Conservation (phyloP, 805 yeast genomes). For the Cyberlindnera lachancei region DNA sequence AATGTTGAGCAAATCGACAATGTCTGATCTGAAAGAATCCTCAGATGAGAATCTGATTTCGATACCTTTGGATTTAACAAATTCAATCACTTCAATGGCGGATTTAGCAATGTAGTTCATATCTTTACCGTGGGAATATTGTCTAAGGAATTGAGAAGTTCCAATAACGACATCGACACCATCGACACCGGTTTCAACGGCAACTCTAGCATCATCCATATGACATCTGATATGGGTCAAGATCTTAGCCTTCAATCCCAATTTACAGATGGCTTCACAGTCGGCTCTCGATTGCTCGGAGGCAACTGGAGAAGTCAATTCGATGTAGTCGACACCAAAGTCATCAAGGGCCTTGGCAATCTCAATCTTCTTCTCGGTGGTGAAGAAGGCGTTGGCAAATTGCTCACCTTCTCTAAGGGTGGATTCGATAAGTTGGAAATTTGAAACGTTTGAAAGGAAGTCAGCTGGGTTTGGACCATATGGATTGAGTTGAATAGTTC, state of each 20-base stretch:
- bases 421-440: conserved; percentile 88
- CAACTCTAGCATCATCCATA: conserved; percentile 97
- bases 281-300: conserved; percentile 87
- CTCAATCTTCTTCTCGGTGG: conserved; percentile 90
- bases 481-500: conserved; percentile 50
- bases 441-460: conserved; percentile 79
- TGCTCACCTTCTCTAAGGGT: conserved; percentile 98
- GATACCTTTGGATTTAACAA: conserved; percentile 92
- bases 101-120: conserved; percentile 95
- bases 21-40: conserved; percentile 94
- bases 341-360: conserved; percentile 96
- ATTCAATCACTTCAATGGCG: conserved; percentile 95
- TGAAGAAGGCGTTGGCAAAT: conserved; percentile 94
- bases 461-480: conserved; percentile 96
- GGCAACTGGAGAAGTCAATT: conserved; percentile 96
- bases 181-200: conserved; percentile 97
- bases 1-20: conserved; percentile 90
- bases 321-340: conserved; percentile 97
- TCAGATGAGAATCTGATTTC: conserved; percentile 96
- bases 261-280: conserved; percentile 97
- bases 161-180: conserved; percentile 99
- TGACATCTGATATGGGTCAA: conserved; percentile 96
- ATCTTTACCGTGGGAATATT: conserved; percentile 96
- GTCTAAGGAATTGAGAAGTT: conserved; percentile 89
- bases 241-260: conserved; percentile 92